Conservation (phyloP, 768 basidiomycete genomes). For the Tylopilus cervinicoccineus region DNA sequence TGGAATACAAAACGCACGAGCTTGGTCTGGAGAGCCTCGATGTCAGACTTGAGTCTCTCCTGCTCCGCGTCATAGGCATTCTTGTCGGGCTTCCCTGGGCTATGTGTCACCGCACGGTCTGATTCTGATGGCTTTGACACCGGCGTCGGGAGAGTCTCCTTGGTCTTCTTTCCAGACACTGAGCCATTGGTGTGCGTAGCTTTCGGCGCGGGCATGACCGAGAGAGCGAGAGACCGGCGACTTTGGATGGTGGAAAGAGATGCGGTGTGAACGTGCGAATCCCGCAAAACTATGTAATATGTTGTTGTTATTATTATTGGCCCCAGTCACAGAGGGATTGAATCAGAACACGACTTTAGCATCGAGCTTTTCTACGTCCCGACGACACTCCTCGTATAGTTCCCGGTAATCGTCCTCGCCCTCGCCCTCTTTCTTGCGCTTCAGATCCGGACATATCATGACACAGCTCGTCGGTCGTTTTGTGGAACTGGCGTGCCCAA, state of each 20-base stretch:
- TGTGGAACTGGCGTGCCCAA: slow-evolving; percentile 92
- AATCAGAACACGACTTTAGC: slow-evolving; percentile 60
- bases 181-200: slow-evolving; percentile 51
- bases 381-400: slow-evolving; percentile 79
- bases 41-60: slow-evolving; percentile 74
- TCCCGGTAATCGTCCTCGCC: slow-evolving; percentile 85
- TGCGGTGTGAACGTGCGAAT: slow-evolving; percentile 22
- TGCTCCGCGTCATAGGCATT: slow-evolving; percentile 81
- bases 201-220: slow-evolving; percentile 42
- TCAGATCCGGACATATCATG: slow-evolving; percentile 83
- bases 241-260: slow-evolving; percentile 25
- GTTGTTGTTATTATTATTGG: too few relatives aligned
- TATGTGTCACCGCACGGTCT: slow-evolving; percentile 19
- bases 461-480: slow-evolving; percentile 99
- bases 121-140: slow-evolving; percentile 19
- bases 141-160: slow-evolving; percentile 23
- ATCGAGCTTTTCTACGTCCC: slow-evolving; percentile 83
- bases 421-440: slow-evolving; percentile 64
- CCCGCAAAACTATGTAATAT: neutral
- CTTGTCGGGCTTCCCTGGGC: slow-evolving; percentile 77
- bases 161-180: slow-evolving; percentile 27
- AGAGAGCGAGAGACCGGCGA: slow-evolving; percentile 12
- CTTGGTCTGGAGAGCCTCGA: slow-evolving; percentile 76
- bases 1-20: slow-evolving; percentile 54
- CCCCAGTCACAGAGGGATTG: neutral